Conservation (phyloP, 1,139 yeast genomes). For the Suhomyces atakaporum region DNA sequence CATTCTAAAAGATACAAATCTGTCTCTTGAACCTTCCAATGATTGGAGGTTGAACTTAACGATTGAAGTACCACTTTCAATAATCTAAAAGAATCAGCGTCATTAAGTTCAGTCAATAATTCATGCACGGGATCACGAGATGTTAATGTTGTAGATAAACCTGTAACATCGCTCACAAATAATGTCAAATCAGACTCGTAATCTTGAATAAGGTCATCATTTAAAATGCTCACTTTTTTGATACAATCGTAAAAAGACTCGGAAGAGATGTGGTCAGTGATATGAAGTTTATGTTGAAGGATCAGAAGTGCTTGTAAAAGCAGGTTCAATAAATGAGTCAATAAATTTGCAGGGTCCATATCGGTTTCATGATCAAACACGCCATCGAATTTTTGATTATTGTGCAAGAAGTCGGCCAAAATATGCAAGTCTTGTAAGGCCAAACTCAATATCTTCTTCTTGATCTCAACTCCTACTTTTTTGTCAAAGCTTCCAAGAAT, state of each 20-base stretch:
- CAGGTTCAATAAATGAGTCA: slow-evolving; percentile 21
- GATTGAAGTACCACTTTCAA: slow-evolving; percentile 20
- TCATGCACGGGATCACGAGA: slow-evolving; percentile 59
- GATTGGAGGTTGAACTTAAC: slow-evolving; percentile 14
- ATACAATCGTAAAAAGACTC: slow-evolving; percentile 3
- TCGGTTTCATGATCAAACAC: slow-evolving; percentile 10
- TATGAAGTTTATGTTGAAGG: slow-evolving; percentile 30
- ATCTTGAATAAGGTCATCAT: slow-evolving; percentile 22
- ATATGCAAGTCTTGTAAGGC: slow-evolving; percentile 26
- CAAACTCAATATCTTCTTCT: slow-evolving; percentile 18
- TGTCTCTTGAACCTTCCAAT: slow-evolving; percentile 38
- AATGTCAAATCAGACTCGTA: slow-evolving; percentile 59
- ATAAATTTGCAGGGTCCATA: slow-evolving; percentile 20
- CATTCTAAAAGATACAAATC: slow-evolving; percentile 41
- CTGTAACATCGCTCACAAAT: slow-evolving; percentile 74
- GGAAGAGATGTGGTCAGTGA: slow-evolving; percentile 12
- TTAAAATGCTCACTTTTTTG: slow-evolving; percentile 4
- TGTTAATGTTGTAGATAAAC: slow-evolving; percentile 50
- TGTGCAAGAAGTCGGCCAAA: slow-evolving; percentile 8
- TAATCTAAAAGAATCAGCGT: slow-evolving; percentile 32
- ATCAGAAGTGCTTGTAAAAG: slow-evolving; percentile 27
- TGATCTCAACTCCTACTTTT: slow-evolving; percentile 24
- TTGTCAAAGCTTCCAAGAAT: slow-evolving; percentile 38
- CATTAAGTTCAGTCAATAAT: slow-evolving; percentile 46
- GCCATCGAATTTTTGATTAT: slow-evolving; percentile 14